Base-by-base conservation (phyloP, 768 basidiomycete species). In the Dentipellis fragilis region DNA sequence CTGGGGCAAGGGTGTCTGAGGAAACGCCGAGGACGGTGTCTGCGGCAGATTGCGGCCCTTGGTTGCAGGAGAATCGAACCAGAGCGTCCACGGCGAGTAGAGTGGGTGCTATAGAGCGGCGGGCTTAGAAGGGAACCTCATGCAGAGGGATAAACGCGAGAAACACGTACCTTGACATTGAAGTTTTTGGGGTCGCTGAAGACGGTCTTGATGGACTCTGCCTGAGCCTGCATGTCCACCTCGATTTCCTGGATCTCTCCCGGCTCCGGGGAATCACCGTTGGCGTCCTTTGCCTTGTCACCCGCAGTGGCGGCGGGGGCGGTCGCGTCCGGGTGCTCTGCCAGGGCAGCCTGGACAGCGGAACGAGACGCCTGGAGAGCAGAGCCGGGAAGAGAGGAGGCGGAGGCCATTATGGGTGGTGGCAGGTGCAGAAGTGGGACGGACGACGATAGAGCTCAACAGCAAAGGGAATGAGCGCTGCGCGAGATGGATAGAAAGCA, bases 21-120 rank as follows among this genome's bases (percentile, higher is more conserved):
- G 87, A 60, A 88, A 83, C 42, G 87, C 84, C 58, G 87, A 78
- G 46, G 85, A 69, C 55, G 88, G 88, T 19, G 89, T 91, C 71
- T 90, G 89, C 19, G 89, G 89, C 49, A 91, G 75, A 72, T 90
- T 90, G 54, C 93, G 84, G 55, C 85, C 85, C 72, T 97, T 97
- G 35, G 90, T 92, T 46, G 83, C 79, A 0, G 91, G 91, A 37
- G 94, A 95, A 68, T 98, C 95, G 68, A 97, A 99, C 93, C 93
- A 97, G 29, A 99, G 83, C 7, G 93, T 97, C 94, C 94, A 96
- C 9, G 88, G 77, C 29, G 93, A 93, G 71, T 83, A 95, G 46
- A 97, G 81, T 11, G 93, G 93, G 67, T 97, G 93, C 93, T 96
- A 42, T 35, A 34, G 22, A 54, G 21, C 23, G 48, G 40, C 35